Conservation (phyloP, 306 rosid species). For the Lotus japonicus region DNA sequence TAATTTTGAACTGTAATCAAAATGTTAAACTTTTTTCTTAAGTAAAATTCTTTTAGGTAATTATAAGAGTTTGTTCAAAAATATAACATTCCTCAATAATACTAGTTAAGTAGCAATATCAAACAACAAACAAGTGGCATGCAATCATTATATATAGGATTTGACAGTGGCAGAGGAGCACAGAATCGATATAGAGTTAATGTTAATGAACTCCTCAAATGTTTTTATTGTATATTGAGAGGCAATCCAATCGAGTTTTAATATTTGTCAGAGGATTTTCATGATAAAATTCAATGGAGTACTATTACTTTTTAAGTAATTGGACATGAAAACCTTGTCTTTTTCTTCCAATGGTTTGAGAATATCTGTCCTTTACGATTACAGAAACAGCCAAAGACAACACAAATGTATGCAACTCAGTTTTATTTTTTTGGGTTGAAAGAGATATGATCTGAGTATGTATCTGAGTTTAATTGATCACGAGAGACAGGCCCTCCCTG, state of each 20-base stretch:
- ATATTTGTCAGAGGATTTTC: not conserved
- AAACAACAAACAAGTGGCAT: not conserved
- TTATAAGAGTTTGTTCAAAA: not conserved
- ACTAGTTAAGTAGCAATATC: not conserved
- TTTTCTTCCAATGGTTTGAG: not conserved
- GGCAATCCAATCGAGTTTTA: not conserved
- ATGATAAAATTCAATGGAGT: not conserved
- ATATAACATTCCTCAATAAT: not conserved
- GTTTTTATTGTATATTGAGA: not conserved
- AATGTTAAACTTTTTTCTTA: not conserved
- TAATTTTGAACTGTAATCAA: no score
- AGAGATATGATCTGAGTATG: no score
- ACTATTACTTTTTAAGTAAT: not conserved
- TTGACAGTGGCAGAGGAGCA: not conserved
- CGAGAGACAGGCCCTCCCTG: slow-evolving; percentile 8
- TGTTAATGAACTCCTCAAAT: not conserved
- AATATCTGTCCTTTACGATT: not conserved
- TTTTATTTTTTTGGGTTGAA: no score
- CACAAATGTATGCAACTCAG: not conserved
- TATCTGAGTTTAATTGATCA: no score
- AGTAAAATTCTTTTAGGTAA: not conserved
- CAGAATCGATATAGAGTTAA: not conserved
- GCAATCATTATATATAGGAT: not conserved
- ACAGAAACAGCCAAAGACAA: not conserved
- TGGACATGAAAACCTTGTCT: not conserved